Base-by-base conservation (phyloP, 116 monocot species). In the Papilionanthe hybrid region DNA sequence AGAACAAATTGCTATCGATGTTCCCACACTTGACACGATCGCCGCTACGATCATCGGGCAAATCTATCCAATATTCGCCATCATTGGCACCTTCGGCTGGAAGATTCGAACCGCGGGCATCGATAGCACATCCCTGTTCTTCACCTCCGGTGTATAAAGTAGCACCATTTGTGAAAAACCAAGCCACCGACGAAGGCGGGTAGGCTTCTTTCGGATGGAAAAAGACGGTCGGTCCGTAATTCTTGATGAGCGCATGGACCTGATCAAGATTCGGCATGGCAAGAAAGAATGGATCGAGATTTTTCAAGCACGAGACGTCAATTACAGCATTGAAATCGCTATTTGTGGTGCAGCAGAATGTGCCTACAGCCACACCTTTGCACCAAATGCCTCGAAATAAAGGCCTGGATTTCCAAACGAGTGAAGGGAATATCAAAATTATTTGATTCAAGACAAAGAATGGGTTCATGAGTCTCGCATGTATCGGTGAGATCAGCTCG, bases 101-200 rank as follows among this genome's bases (percentile, higher is more conserved):
- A 19, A 96, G 92, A 78, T 91, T 90, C 11, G 87, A 91, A 27
- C 96, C 96, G 20, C 80, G 78, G 47, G 56, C 53, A 47, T 90
- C 87, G 55, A 96, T 90, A 18, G 77, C 50, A 75, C 83, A 84
- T 11, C 87, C 92, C 7, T 25, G 71, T 9, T 66, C 50, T 1
- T 83, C 83, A 5, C 83, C 90, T 83, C 47, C 86, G 76, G 57
- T 85, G 27, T 82, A 87, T 32, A 96, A 78, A 42, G 82, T 29
- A 68, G 96, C 90, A 7, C 96, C 96, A 76, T 93, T 96, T 63
- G 87, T 82, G 75, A 96, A 96, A 71, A 93, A 93, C 96, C 96
- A 96, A 11, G 90, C 60, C 29, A 96, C 90, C 3, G 96, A 96
- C 15, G 93, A 96, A 18, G 96, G 93, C 78, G 93, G 78, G 83